Conservation (phyloP, 2,329 filamentous ascomycete genomes). For the Tolypocladium sp. region DNA sequence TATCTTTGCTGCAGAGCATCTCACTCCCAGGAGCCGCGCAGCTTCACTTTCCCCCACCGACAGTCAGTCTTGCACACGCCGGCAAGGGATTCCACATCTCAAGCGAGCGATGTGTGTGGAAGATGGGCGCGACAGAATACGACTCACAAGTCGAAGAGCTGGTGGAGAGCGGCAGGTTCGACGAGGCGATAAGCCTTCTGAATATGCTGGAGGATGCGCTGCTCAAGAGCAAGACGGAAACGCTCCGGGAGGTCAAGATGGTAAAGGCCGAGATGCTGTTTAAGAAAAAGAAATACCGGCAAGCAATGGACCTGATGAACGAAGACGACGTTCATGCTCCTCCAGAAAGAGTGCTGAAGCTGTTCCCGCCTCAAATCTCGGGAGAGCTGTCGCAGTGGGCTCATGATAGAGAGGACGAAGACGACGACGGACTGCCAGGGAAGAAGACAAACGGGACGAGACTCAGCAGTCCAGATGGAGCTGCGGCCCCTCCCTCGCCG, state of each 20-base stretch:
- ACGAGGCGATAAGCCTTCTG: conserved; percentile 87
- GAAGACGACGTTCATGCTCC: conserved; percentile 79
- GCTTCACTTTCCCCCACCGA: conserved; percentile 86
- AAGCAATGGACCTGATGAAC: conserved; percentile 81
- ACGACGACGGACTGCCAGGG: conserved; percentile 28
- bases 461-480: conserved; percentile 15
- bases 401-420: conserved; percentile 27
- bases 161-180: conserved; percentile 62
- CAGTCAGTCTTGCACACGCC: conserved; percentile 87
- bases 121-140: conserved; percentile 90
- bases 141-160: conserved; percentile 81
- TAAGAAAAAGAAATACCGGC: conserved; percentile 69
- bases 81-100: conserved; percentile 92
- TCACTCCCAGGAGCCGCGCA: conserved; percentile 72
- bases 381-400: conserved; percentile 62
- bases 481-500: conserved; percentile 22
- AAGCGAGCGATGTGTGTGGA: conserved; percentile 87
- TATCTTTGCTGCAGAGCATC: conserved; percentile 83
- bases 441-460: conserved; percentile 18
- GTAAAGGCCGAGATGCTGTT: conserved; percentile 84
- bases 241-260: conserved; percentile 80
- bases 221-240: conserved; percentile 70
- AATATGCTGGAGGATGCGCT: conserved; percentile 88
- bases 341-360: conserved; percentile 74
- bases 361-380: conserved; percentile 78